Conservation (phyloP, 495 filamentous ascomycete genomes). For the Hypoxylon fuscum region DNA sequence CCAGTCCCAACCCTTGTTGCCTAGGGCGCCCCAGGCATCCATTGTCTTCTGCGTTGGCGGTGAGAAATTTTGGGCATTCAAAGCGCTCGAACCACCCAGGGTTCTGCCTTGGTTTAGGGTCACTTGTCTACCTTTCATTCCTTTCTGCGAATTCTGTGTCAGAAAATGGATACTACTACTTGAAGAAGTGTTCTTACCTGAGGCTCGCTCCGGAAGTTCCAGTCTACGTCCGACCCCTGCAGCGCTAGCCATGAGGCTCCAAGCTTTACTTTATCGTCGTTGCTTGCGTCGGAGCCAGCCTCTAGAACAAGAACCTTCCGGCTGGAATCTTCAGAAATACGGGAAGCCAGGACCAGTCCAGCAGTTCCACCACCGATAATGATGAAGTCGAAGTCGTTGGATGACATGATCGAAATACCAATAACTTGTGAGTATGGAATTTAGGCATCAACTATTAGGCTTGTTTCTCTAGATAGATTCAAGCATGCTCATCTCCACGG, state of each 20-base stretch:
- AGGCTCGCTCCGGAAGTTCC: slow-evolving; percentile 58
- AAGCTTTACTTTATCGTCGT: background rate
- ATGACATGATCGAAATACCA: no score
- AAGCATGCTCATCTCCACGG: no score
- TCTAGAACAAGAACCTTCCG: background rate
- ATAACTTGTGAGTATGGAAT: no score
- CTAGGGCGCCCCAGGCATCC: slow-evolving; percentile 62
- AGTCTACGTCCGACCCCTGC: slow-evolving; percentile 25
- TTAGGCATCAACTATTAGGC: no score
- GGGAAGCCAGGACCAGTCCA: slow-evolving; percentile 52
- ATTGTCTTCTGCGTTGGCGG: slow-evolving; percentile 53
- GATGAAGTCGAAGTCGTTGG: slow-evolving; percentile 47
- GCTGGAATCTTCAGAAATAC: slow-evolving; percentile 31
- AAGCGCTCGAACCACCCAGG: slow-evolving; percentile 63
- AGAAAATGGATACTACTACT: slow-evolving; percentile 17
- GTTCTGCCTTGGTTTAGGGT: slow-evolving; percentile 60
- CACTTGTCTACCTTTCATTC: slow-evolving; percentile 36
- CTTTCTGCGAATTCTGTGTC: slow-evolving; percentile 41
- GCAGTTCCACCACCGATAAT: slow-evolving; percentile 53
- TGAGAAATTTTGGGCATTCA: slow-evolving; percentile 63
- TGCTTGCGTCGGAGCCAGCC: background rate
- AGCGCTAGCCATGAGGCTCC: background rate
- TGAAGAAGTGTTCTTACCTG: slow-evolving; percentile 49
- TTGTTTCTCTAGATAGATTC: no score
- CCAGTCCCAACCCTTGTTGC: slow-evolving; percentile 26